Percentiles rank a stretch among this genome's conserved stretches.
phyloP scores from a whole-genome alignment of 306 rosid genomes.

The Ormosia semicastrata region DNA sequence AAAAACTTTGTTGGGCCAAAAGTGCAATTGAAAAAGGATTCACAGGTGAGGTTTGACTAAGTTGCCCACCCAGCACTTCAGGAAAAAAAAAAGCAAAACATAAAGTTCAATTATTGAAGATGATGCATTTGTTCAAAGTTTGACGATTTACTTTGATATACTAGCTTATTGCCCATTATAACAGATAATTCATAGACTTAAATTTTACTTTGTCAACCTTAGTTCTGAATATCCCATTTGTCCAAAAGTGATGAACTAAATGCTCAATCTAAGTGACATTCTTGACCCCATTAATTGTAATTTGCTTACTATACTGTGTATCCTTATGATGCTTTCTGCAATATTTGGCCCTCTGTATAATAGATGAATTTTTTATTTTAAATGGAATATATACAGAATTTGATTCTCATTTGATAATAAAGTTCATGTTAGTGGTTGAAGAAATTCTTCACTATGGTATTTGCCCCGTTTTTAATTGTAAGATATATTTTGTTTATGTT shows the following conservation, averaged over 20 bases:
- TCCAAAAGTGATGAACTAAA: background rate
- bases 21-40: constrained; percentile 60
- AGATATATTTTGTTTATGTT: background rate
- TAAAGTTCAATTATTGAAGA: background rate
- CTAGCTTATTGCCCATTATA: background rate
- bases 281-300: background rate
- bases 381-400: too few relatives aligned
- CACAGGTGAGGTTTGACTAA: constrained; percentile 48
- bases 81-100: background rate
- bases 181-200: background rate
- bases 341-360: too few relatives aligned
- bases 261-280: background rate
- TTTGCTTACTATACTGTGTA: background rate
- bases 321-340: background rate
- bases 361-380: too few relatives aligned
- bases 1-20: constrained; percentile 53
- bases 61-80: background rate
- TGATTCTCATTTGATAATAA: too few relatives aligned
- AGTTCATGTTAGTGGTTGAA: constrained; percentile 8
- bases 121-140: background rate
- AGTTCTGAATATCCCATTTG: background rate
- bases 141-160: background rate
- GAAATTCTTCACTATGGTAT: background rate
- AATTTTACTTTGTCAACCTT: constrained; percentile 1
- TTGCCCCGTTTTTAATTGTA: background rate